Conservation (phyloP, 352 stramenopile species). For the Pythium brachiatum region DNA sequence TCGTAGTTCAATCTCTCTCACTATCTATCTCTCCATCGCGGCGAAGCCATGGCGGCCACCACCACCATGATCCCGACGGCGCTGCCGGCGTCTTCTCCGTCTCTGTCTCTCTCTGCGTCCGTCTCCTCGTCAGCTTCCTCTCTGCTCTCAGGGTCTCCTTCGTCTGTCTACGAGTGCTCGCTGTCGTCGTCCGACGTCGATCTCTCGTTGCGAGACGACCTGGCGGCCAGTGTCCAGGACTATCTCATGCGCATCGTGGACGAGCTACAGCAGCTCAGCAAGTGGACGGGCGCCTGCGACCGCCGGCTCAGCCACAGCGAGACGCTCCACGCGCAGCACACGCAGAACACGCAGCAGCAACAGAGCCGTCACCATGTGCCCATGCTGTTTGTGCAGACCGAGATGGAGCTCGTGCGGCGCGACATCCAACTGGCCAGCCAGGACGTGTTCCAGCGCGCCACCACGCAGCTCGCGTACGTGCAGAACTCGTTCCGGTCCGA, state of each 20-base stretch:
- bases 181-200: slow-evolving; percentile 37
- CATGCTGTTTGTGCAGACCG: slow-evolving; percentile 30
- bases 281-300: slow-evolving; percentile 32
- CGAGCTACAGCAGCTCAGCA: slow-evolving; percentile 49
- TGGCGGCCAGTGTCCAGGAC: slow-evolving; percentile 35
- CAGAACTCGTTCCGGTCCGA: slow-evolving; percentile 30
- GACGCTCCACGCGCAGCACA: neutral
- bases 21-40: neutral
- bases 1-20: too few relatives aligned
- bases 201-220: slow-evolving; percentile 30
- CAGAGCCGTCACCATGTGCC: neutral
- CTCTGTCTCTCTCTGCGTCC: too few relatives aligned
- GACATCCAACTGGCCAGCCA: slow-evolving; percentile 28
- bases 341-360: slow-evolving; percentile 2
- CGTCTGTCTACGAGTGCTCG: slow-evolving; percentile 28
- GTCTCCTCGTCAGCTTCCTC: neutral
- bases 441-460: slow-evolving; percentile 32
- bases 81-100: too few relatives aligned
- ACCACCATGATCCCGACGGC: neutral
- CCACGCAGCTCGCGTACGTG: slow-evolving; percentile 31
- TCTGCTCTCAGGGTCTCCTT: neutral
- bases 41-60: neutral
- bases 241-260: slow-evolving; percentile 55
- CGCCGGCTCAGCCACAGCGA: slow-evolving; percentile 2
- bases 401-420: slow-evolving; percentile 35